phyloP scores from a whole-genome alignment of 768 basidiomycete species.

The Calocybe gangraenosa region DNA sequence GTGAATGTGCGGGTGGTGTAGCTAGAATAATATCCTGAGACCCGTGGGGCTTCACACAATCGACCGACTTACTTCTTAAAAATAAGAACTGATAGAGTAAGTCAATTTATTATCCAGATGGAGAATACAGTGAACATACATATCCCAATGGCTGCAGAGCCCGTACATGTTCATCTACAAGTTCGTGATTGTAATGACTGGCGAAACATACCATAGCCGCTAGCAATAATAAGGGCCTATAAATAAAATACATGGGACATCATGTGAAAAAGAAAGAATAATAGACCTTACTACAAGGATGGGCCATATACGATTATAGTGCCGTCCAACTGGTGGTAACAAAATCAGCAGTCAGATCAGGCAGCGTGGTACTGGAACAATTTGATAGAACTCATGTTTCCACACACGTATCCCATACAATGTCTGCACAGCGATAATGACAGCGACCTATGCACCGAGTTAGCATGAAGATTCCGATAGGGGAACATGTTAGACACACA shows the following conservation, averaged over 20 bases:
- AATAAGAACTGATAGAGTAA: constrained; percentile 11
- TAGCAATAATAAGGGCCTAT: constrained; percentile 6
- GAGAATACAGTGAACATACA: no score
- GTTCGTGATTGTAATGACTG: no score
- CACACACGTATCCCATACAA: constrained; percentile 26
- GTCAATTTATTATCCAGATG: constrained; percentile 15
- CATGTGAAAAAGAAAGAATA: background rate
- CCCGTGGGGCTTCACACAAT: background rate
- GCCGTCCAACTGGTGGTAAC: no score
- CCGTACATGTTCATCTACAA: no score
- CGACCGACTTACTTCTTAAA: constrained; percentile 16
- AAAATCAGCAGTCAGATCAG: constrained; percentile 15
- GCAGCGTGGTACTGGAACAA: constrained; percentile 15
- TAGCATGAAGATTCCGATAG: no score
- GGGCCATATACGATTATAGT: no score
- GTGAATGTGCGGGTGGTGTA: background rate
- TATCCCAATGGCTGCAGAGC: no score
- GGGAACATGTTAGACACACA: background rate
- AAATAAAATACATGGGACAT: constrained; percentile 5
- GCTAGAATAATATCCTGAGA: no score
- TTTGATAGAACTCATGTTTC: constrained; percentile 20
- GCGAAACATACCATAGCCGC: constrained; percentile 17
- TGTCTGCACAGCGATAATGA: constrained; percentile 24
- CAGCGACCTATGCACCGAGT: no score
- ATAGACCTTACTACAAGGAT: constrained; percentile 14